Evolutionary conservation across 2,329 filamentous ascomycete species (phyloP).

Genomic region (Paramyrothecium sp.): DNA sequence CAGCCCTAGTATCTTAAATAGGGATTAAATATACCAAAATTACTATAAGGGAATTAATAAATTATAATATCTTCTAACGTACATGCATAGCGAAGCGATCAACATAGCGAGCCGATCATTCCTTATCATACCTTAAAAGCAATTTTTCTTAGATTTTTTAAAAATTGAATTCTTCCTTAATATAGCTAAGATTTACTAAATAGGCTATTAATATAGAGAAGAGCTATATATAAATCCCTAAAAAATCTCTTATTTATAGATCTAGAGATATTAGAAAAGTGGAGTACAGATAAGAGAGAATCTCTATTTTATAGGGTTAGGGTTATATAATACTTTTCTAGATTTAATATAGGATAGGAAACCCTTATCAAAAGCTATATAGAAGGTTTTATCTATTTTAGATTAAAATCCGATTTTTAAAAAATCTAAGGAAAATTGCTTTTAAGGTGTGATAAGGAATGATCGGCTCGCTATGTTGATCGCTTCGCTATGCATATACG

Average conservation of each 20-base stretch:
- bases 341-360: not conserved
- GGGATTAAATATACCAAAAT: not conserved
- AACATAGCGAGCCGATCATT: not conserved
- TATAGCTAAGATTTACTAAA: not conserved
- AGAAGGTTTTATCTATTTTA: no score
- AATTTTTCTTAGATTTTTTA: no score
- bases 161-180: conserved; percentile 2
- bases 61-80: not conserved
- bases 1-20: conserved; percentile 1
- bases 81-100: not conserved
- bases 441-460: no score
- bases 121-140: not conserved
- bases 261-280: not conserved
- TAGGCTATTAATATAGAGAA: not conserved
- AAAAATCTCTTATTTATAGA: not conserved
- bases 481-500: not conserved
- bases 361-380: no score
- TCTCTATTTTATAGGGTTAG: not conserved
- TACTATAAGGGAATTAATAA: not conserved
- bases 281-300: not conserved
- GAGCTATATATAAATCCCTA: not conserved
- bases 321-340: not conserved
- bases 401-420: no score
- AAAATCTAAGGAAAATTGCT: no score
- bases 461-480: not conserved